Evolutionary conservation across 2,329 filamentous ascomycete species (phyloP), one percentile per base, ranked within the genome.

Genomic region (Sclerotinia sclerotiorum): DNA sequence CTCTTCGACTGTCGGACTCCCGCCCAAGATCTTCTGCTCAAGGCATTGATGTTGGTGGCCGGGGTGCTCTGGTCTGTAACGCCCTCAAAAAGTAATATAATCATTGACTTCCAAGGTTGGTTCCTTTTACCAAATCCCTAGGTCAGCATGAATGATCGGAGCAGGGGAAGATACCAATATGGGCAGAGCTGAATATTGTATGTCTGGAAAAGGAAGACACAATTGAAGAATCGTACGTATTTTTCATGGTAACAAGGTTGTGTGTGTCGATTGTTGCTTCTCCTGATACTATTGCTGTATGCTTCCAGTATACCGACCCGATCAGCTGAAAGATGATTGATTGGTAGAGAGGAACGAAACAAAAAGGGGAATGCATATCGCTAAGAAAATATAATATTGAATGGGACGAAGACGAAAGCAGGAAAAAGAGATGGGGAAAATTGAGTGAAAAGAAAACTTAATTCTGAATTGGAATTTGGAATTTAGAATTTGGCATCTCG

Each of bases 21-120:
- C 24, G n/a, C 39, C 57, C 44, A 15, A 19, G 10, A 21, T n/a
- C 35, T 29, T 48, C 15, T n/a, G 48, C n/a, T 62, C 48, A 69
- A 68, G 68, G 68, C 68, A 69, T 69, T 58, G 57, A 69, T 24
- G 54, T 46, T 19, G 52, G 56, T 54, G 21, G 21, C 68, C 58
- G 61, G 68, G 65, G 58, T 54, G 39, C 1, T 42, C 39, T 42
- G 39, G 39, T 65, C 35, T 32, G 27, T 54, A 67, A 67, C 46
- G 29, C 27, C 27, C 27, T n/a, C 29, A 1, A 63, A 67, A 67
- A 54, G 56, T 11, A 66, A 63, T 52, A 67, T 32, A n/a, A 52
- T 48, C 21, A 56, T 46, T 44, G 35, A 29, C 35, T 24, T n/a
- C n/a, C n/a, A n/a, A n/a, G n/a, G n/a, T n/a, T 42, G 21, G 15